Conservation (phyloP, 345 rosid genomes). For the Salix viminalis region DNA sequence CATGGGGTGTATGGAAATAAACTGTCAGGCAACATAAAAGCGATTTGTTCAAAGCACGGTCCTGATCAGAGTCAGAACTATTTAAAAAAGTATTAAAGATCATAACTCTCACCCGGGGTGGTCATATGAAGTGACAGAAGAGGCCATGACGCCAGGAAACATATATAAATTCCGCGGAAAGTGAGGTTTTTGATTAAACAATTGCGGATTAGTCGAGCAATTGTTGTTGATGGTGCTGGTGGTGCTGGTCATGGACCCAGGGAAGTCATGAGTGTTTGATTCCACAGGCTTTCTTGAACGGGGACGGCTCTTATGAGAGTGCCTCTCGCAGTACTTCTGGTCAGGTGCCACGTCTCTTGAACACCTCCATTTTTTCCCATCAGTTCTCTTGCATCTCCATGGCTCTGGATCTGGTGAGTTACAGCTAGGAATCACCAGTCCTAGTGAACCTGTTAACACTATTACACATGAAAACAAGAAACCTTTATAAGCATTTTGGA, state of each 20-base stretch:
- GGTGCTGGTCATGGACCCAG: slow-evolving; percentile 3
- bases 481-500: background rate
- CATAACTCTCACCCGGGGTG: slow-evolving; percentile 45
- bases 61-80: background rate
- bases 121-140: slow-evolving; percentile 36
- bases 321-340: slow-evolving; percentile 72
- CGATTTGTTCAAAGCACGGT: background rate
- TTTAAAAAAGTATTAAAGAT: background rate
- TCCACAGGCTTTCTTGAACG: slow-evolving; percentile 98
- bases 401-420: slow-evolving; percentile 48
- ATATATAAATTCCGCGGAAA: slow-evolving; percentile 27
- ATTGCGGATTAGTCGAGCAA: slow-evolving; percentile 9
- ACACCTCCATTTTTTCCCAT: slow-evolving; percentile 83
- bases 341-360: slow-evolving; percentile 66
- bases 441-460: slow-evolving; percentile 12
- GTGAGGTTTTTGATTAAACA: slow-evolving; percentile 24
- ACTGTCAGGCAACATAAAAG: background rate
- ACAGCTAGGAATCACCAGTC: slow-evolving; percentile 14
- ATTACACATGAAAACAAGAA: background rate
- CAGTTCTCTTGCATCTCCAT: slow-evolving; percentile 75
- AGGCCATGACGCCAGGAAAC: slow-evolving; percentile 14
- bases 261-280: slow-evolving; percentile 26
- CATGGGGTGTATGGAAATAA: background rate
- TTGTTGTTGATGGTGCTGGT: slow-evolving; percentile 15
- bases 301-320: slow-evolving; percentile 66